Base-by-base conservation (phyloP, 768 basidiomycete genomes). In the Hortiboletus flavorubellus region DNA sequence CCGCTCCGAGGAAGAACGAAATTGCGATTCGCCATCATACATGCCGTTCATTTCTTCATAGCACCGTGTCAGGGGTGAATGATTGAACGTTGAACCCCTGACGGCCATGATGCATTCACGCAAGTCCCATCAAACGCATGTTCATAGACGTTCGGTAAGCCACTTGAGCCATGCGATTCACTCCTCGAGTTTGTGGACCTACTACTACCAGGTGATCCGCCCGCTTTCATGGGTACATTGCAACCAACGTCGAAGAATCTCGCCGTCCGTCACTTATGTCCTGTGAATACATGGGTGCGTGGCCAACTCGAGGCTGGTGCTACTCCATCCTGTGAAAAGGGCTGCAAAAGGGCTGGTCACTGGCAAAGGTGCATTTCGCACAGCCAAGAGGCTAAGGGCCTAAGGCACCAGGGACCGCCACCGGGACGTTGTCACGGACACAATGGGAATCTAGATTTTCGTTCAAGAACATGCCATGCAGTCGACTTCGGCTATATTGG, bases 31-130 rank as follows among this genome's bases (percentile, higher is more conserved):
- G 35, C 56, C 55, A 55, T 45, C 49, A 52, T 54, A 51, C 41
- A 54, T 68, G 58, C 67, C 61, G 64, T 67, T 67, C 67, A 66
- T 67, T 66, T 58, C 39, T 48, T 43, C 35, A 5, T 49, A 29
- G 44, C 56, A 55, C 45, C 48, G 44, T 53, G 47, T 56, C 54
- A 69, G 51, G 55, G 60, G 49, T 26, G 26, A 26, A 14, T 21
- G 33, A 34, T 12, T 16, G 16, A 31, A 31, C 41, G 49, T 35
- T 35, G 30, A 40, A 38, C 66, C 63, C 60, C 60, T 70, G 60
- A 63, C 46, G 49, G 63, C 64, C 64, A 60, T 56, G 63, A 52
- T 57, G 59, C 56, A 53, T 55, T 66, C 62, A 58, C 52, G 44
- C 56, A 55, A 58, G 41, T 46, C 46, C 54, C 65, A 51, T 55